A percentile compares a stretch with the other conserved stretches of the same genome.
Conservation (phyloP, 2,329 filamentous ascomycete genomes). For the Monilinia fructigena region DNA sequence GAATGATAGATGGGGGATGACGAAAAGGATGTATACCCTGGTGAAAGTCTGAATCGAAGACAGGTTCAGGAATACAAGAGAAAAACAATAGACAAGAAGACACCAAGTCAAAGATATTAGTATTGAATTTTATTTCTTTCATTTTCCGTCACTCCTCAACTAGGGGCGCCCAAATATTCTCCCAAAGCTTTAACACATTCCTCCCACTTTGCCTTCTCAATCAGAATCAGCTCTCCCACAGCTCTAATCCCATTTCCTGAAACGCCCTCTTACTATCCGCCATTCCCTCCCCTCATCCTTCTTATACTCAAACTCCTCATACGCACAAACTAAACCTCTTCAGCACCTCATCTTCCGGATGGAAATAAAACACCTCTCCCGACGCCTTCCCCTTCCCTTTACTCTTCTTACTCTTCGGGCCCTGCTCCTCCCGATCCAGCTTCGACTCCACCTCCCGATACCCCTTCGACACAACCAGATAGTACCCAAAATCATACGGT, state of each 20-base stretch:
- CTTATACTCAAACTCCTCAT: constrained; percentile 72
- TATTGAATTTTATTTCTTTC: constrained; percentile 25
- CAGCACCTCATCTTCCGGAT: constrained; percentile 90
- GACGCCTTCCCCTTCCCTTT: constrained; percentile 53
- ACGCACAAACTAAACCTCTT: constrained; percentile 69
- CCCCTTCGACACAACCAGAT: constrained; percentile 86
- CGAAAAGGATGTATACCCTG: background rate
- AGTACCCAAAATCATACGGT: constrained; percentile 90
- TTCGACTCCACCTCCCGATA: constrained; percentile 85
- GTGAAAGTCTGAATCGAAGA: no score
- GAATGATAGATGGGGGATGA: background rate
- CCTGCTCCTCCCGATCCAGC: constrained; percentile 63
- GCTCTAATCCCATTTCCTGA: constrained; percentile 85
- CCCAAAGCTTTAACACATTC: constrained; percentile 72
- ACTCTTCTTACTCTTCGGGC: constrained; percentile 61
- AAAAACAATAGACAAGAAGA: background rate
- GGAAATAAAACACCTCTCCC: constrained; percentile 79
- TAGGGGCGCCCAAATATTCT: constrained; percentile 65
- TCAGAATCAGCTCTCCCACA: constrained; percentile 79
- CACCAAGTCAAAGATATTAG: background rate
- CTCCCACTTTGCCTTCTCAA: constrained; percentile 76
- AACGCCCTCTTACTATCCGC: constrained; percentile 94
- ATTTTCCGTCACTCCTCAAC: constrained; percentile 21
- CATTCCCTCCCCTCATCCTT: constrained; percentile 71
- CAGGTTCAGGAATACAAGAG: no score